These are phyloP conservation scores for Amaranthus palmeri DNA, from an alignment of 148 eudicot species.

Conservation along the genomic window DNA sequence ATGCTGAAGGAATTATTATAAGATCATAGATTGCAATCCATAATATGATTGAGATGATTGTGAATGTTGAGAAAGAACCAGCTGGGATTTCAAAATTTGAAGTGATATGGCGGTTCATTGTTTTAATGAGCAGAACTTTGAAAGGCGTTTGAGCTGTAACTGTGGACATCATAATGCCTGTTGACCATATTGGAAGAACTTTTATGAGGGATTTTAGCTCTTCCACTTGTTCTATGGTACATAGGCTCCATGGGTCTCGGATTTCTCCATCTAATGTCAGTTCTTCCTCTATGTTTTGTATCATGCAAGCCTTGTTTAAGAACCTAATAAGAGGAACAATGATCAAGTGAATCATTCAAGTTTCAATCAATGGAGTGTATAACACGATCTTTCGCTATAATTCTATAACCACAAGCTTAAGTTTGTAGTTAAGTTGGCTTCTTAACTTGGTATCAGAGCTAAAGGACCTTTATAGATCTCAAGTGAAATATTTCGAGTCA, in stretches of 20 bases:
- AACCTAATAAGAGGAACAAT: conserved; percentile 27
- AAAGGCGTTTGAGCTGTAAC: conserved; percentile 26
- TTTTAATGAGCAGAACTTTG: conserved; percentile 45
- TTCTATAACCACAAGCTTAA: not conserved
- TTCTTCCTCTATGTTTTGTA: conserved; percentile 28
- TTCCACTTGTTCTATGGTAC: conserved; percentile 64
- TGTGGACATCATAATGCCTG: conserved; percentile 43
- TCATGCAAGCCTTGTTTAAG: conserved; percentile 56
- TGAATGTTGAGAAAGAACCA: conserved; percentile 43
- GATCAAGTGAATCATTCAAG: not conserved
- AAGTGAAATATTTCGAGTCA: not conserved
- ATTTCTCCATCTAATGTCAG: conserved; percentile 26
- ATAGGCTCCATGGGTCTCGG: conserved; percentile 37
- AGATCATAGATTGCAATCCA: conserved; percentile 52
- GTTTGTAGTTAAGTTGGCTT: not conserved
- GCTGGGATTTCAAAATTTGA: conserved; percentile 51
- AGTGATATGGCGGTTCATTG: conserved; percentile 58
- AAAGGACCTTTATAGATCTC: not conserved
- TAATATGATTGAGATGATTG: conserved; percentile 30
- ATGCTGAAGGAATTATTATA: conserved; percentile 41
- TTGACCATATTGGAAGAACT: conserved; percentile 59
- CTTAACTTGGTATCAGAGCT: not conserved
- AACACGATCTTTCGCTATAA: conserved; percentile 9
- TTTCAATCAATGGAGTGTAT: no score
- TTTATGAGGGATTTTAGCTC: conserved; percentile 50